Evolutionary conservation across 2,329 filamentous ascomycete genomes (phyloP).

Genomic region (Colletotrichum tamarilloi): DNA sequence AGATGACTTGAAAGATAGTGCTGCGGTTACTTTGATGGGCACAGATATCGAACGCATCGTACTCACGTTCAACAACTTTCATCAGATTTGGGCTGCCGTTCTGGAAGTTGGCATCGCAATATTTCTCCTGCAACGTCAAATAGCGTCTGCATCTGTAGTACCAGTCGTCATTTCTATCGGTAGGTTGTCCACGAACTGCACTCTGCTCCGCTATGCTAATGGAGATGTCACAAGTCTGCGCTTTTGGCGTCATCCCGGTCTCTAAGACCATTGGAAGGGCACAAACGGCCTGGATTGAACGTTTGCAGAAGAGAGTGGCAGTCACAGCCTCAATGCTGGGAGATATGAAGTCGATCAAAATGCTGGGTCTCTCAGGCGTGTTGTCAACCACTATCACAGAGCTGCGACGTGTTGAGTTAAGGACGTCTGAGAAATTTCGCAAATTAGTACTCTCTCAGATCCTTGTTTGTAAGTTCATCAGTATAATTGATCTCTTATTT

Average conservation of each 20-base stretch:
- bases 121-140: slow-evolving; percentile 43
- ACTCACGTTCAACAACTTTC: slow-evolving; percentile 30
- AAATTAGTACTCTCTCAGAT: slow-evolving; percentile 33
- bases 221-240: slow-evolving; percentile 43
- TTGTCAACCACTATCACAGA: slow-evolving; percentile 40
- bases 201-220: not conserved
- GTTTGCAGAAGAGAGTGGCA: slow-evolving; percentile 59
- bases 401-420: slow-evolving; percentile 37
- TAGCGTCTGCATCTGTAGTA: slow-evolving; percentile 52
- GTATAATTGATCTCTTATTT: slow-evolving; percentile 5
- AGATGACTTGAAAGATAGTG: slow-evolving; percentile 41
- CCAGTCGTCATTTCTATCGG: slow-evolving; percentile 58
- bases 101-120: slow-evolving; percentile 41
- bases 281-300: slow-evolving; percentile 59
- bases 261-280: slow-evolving; percentile 35
- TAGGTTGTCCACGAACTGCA: slow-evolving; percentile 37
- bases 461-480: slow-evolving; percentile 26
- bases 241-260: slow-evolving; percentile 46
- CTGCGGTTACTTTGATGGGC: slow-evolving; percentile 50
- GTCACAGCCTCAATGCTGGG: slow-evolving; percentile 58
- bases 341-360: slow-evolving; percentile 63
- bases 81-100: slow-evolving; percentile 38
- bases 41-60: slow-evolving; percentile 48
- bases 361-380: slow-evolving; percentile 56
- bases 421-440: slow-evolving; percentile 38